These are phyloP conservation scores for Debaryomycetaceae sp. DNA, from an alignment of 1,139 yeast species.

Conservation along the genomic window DNA sequence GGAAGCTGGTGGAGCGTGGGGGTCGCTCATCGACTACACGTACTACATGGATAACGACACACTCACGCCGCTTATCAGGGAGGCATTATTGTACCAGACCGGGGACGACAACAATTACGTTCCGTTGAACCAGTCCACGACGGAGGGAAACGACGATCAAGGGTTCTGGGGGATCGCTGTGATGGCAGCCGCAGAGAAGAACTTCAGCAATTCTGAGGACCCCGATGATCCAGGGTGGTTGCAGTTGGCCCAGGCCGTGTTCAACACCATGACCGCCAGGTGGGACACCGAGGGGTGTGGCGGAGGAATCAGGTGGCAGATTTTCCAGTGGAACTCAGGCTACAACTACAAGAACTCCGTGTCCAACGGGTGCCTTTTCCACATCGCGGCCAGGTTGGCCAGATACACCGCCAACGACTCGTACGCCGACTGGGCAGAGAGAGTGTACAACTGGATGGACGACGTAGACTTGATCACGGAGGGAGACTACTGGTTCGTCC, in stretches of 20 bases:
- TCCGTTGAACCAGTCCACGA: slow-evolving; percentile 69
- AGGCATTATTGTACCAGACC: slow-evolving; percentile 60
- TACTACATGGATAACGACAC: slow-evolving; percentile 62
- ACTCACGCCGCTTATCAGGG: slow-evolving; percentile 50
- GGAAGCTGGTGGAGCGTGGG: slow-evolving; percentile 92
- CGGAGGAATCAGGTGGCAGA: slow-evolving; percentile 97
- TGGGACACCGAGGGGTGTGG: slow-evolving; percentile 77
- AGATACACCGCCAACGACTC: slow-evolving; percentile 73
- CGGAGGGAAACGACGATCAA: slow-evolving; percentile 92
- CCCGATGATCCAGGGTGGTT: slow-evolving; percentile 53
- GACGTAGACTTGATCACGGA: slow-evolving; percentile 55
- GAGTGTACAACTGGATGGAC: slow-evolving; percentile 78
- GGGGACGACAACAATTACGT: slow-evolving; percentile 68
- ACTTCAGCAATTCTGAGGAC: slow-evolving; percentile 59
- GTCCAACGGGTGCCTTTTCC: slow-evolving; percentile 86
- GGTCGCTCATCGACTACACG: slow-evolving; percentile 67
- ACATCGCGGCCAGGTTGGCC: slow-evolving; percentile 82
- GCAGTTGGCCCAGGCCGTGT: slow-evolving; percentile 72
- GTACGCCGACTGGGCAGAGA: slow-evolving; percentile 77
- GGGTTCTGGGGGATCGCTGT: slow-evolving; percentile 88
- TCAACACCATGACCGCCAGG: slow-evolving; percentile 83
- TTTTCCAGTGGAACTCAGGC: slow-evolving; percentile 91
- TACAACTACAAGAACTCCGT: slow-evolving; percentile 90
- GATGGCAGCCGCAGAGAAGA: slow-evolving; percentile 79
- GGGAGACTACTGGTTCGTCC: slow-evolving; percentile 48